Percentiles rank a stretch among this genome's conserved stretches.
phyloP scores from a whole-genome alignment of 306 rosid species.

The Trifolium pratense region DNA sequence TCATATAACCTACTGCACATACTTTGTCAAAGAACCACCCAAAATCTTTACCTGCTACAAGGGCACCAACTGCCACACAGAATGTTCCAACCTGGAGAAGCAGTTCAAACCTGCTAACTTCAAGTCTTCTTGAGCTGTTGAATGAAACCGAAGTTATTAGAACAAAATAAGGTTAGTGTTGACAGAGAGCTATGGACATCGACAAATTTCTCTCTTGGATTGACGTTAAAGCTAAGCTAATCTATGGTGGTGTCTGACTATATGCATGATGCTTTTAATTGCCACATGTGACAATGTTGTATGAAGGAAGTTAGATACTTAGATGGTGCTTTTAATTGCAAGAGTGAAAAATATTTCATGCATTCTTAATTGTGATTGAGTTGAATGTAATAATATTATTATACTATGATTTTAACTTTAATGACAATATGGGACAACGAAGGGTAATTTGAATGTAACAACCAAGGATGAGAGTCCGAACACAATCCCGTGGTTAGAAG shows the following conservation, averaged over 20 bases:
- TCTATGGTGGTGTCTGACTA: not conserved
- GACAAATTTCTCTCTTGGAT: constrained; percentile 7
- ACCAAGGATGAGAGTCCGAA: constrained; percentile 26
- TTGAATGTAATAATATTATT: constrained; percentile 29
- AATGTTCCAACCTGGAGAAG: constrained; percentile 99
- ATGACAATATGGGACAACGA: not conserved
- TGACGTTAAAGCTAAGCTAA: constrained; percentile 34
- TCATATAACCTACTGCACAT: constrained; percentile 3
- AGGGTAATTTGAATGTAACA: constrained; percentile 15
- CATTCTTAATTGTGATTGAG: constrained; percentile 34
- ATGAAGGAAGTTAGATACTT: constrained; percentile 2
- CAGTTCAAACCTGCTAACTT: constrained; percentile 96
- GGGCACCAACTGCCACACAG: constrained; percentile 89
- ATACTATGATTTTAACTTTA: constrained; percentile 20
- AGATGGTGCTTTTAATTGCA: constrained; percentile 18
- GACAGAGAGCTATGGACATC: constrained; percentile 32
- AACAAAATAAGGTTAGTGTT: constrained; percentile 22
- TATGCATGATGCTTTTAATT: constrained; percentile 25
- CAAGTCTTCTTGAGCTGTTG: constrained; percentile 92
- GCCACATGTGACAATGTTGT: constrained; percentile 1
- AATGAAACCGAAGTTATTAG: constrained; percentile 37
- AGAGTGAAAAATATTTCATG: constrained; percentile 34
- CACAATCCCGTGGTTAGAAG: constrained; percentile 12
- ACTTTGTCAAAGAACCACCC: constrained; percentile 22
- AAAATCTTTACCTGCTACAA: constrained; percentile 72